These are phyloP conservation scores for Aureoboletus auriporus DNA, from an alignment of 768 basidiomycete genomes.

Conservation along the genomic window DNA sequence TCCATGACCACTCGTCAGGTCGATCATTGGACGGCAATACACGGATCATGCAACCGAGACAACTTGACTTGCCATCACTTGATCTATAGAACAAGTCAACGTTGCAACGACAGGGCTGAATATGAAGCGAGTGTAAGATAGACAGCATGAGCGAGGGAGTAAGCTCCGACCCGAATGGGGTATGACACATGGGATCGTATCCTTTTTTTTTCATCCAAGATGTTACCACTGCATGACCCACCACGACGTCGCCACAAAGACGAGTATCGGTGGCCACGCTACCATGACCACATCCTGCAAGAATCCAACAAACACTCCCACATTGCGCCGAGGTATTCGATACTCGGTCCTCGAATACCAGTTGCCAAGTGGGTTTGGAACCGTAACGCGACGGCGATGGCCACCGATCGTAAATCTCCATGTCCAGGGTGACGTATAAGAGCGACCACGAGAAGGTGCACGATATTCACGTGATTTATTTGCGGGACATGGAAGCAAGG, in stretches of 20 bases:
- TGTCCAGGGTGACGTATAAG: conserved; percentile 14
- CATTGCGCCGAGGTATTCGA: conserved; percentile 13
- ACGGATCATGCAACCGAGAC: background rate
- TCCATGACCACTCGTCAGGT: background rate
- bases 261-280: conserved; percentile 34
- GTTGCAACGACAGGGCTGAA: background rate
- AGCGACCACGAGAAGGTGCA: conserved; percentile 10
- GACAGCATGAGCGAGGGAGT: background rate
- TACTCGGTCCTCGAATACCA: conserved; percentile 5
- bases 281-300: conserved; percentile 29
- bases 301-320: conserved; percentile 28
- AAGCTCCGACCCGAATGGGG: background rate
- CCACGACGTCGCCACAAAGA: conserved; percentile 32
- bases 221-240: conserved; percentile 29
- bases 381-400: conserved; percentile 20
- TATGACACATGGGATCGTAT: background rate
- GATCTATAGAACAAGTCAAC: background rate
- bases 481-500: conserved; percentile 16
- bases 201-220: background rate
- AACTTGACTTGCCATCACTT: background rate
- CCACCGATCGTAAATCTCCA: conserved; percentile 26
- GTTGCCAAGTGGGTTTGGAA: conserved; percentile 16
- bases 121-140: background rate
- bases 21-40: too few species aligned
- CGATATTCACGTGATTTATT: conserved; percentile 9